phyloP scores from a whole-genome alignment of 2,329 filamentous ascomycete genomes.

The Pseudocercospora fuligena region DNA sequence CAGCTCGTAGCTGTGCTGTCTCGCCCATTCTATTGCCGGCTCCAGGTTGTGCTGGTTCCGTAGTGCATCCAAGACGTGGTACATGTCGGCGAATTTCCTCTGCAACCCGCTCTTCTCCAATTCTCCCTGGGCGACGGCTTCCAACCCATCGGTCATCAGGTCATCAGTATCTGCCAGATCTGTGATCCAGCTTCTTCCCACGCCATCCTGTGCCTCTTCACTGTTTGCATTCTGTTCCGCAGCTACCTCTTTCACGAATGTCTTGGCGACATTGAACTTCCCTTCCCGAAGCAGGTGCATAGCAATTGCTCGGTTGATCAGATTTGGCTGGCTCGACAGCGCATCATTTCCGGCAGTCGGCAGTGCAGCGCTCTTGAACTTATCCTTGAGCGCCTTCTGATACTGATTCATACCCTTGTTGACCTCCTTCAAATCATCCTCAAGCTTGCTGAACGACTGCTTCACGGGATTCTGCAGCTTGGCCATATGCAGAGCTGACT shows the following conservation, averaged over 20 bases:
- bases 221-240: conserved; percentile 1
- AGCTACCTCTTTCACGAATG: conserved; percentile 76
- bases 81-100: conserved; percentile 85
- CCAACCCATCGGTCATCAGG: conserved; percentile 24
- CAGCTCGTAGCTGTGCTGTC: conserved; percentile 69
- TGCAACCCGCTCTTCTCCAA: conserved; percentile 61
- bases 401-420: conserved; percentile 83
- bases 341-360: conserved; percentile 81
- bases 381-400: conserved; percentile 81
- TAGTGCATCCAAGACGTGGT: conserved; percentile 80
- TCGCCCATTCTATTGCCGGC: conserved; percentile 88
- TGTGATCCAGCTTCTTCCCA: conserved; percentile 30
- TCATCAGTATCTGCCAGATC: conserved; percentile 30
- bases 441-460: conserved; percentile 77
- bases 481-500: conserved; percentile 74
- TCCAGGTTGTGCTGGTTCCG: conserved; percentile 71
- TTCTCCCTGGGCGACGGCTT: conserved; percentile 24
- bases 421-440: conserved; percentile 79
- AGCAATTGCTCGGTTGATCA: conserved; percentile 91
- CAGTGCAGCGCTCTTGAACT: conserved; percentile 70
- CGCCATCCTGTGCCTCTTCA: conserved; percentile 17
- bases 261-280: conserved; percentile 84
- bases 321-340: conserved; percentile 71
- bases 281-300: conserved; percentile 97
- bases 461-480: conserved; percentile 87